Evolutionary conservation across 495 filamentous ascomycete species (phyloP).

Genomic region (Tuber brumale): DNA sequence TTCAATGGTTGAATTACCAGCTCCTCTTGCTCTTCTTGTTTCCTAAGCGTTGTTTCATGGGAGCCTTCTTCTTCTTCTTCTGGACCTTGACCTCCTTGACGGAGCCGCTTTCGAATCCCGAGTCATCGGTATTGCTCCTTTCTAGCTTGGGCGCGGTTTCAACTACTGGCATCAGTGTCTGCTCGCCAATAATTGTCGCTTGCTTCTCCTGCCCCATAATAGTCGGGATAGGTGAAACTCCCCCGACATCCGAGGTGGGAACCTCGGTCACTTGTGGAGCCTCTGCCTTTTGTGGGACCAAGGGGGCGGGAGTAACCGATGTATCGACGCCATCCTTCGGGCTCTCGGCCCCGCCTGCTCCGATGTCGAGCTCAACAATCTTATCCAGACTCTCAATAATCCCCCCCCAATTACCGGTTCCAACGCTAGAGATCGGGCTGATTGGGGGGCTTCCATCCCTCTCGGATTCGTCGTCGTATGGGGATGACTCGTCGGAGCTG

Average conservation of each 20-base stretch:
- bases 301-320: background rate
- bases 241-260: background rate
- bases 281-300: conserved; percentile 7
- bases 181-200: conserved; percentile 3
- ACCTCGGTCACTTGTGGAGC: conserved; percentile 1
- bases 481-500: conserved; percentile 29
- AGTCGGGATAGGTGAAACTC: background rate
- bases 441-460: conserved; percentile 21
- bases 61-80: conserved; percentile 34
- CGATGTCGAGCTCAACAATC: conserved; percentile 21
- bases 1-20: conserved; percentile 8
- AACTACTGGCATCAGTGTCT: conserved; percentile 4
- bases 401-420: conserved; percentile 25
- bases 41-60: conserved; percentile 33
- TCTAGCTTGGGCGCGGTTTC: conserved; percentile 14
- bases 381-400: conserved; percentile 27
- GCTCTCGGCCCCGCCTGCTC: conserved; percentile 14
- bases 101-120: conserved; percentile 9
- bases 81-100: conserved; percentile 21
- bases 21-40: conserved; percentile 30
- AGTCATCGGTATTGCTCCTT: background rate
- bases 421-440: conserved; percentile 32
- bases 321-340: conserved; percentile 10
- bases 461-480: conserved; percentile 32
- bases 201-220: conserved; percentile 6